Evolutionary conservation across 202 grass and related monocot species (phyloP), one percentile per base, ranked within the genome.

Genomic region (Carex sylvatica): DNA sequence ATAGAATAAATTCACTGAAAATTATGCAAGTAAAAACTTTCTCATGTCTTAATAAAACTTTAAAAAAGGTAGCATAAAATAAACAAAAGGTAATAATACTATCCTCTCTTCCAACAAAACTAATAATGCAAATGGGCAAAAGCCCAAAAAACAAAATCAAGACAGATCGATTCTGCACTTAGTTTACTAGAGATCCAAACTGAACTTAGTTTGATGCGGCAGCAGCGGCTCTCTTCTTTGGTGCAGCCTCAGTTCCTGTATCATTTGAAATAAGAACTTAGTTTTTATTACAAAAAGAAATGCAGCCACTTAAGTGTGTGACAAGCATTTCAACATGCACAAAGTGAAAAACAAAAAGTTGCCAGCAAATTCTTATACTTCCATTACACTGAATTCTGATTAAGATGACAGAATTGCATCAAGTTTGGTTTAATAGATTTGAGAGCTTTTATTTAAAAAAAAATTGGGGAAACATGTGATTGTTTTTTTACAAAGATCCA

Each of bases 171-270:
- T 76, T 56, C 73, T 56, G 26, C 28, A 24, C 51, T 76, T 31
- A 68, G 49, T 22, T 33, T 11, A 0, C 4, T 53, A 35, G 80
- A n/a, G 10, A 59, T 3, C 2, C 52, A 51, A 26, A 84, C 56
- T 63, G 61, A 5, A 1, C 28, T 85, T 91, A 91, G 82, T 72
- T 89, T 51, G 84, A 52, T 6, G 82, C 40, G 19, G 89, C 84
- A 12, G 88, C 85, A 75, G 81, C 86, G 62, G 88, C 91, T 85
- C 79, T 94, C 75, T 88, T 94, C 89, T 86, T 91, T 47, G 92
- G 83, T 49, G 83, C 85, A 2, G 92, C 92, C 80, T 94, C 87
- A 10, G 89, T 89, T 20, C 92, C 92, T 91, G 65, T 0, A 60
- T 31, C 10, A 72, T 68, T 70, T 6, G 23, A 69, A 62, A 5